Evolutionary conservation across 768 basidiomycete species (phyloP), one percentile per base, ranked within the genome.

Genomic region (Hericium erinaceus): DNA sequence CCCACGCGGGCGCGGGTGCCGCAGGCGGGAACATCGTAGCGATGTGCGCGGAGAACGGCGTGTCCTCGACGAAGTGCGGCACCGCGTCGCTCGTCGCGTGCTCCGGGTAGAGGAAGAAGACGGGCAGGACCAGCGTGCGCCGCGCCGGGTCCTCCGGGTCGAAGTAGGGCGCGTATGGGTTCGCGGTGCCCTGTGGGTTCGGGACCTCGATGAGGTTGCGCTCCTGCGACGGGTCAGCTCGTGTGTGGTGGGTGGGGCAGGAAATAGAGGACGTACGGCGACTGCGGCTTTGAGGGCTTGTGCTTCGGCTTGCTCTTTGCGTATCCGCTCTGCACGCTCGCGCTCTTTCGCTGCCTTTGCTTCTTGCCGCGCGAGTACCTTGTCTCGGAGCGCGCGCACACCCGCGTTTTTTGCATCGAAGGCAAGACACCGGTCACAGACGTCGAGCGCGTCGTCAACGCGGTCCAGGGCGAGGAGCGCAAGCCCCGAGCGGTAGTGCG

Each of bases 41-140:
- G 3, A 98, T 75, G 62, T 93, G 89, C 41, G 83, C 83, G 8
- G 77, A 75, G 69, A 98, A 93, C 2, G 91, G 80, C 2, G 90
- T 86, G 61, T 87, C 81, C 69, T 98, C 95, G 61, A 83, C 77
- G 71, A 95, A 98, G 52, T 85, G 79, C 13, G 87, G 77, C 61
- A 98, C 88, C 58, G 95, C 78, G 70, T 99, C 97, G 28, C 95
- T 92, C 5, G 83, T 92, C 11, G 85, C 82, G 61, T 93, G 78
- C 68, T 92, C 86, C 6, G 97, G 97, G 70, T 98, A 97, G 59
- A 98, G 78, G 72, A 98, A 88, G 75, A 97, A 91, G 44, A 88
- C 85, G 2, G 97, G 95, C 67, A 97, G 69, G 60, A 95, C 70
- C 12, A 95, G 77, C 0, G 83, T 84, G 60, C 69, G 67, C 62